A percentile compares a stretch with the other conserved stretches of the same genome.
phyloP scores from a whole-genome alignment of 768 basidiomycete genomes.

The Leccinum rimulosum region DNA sequence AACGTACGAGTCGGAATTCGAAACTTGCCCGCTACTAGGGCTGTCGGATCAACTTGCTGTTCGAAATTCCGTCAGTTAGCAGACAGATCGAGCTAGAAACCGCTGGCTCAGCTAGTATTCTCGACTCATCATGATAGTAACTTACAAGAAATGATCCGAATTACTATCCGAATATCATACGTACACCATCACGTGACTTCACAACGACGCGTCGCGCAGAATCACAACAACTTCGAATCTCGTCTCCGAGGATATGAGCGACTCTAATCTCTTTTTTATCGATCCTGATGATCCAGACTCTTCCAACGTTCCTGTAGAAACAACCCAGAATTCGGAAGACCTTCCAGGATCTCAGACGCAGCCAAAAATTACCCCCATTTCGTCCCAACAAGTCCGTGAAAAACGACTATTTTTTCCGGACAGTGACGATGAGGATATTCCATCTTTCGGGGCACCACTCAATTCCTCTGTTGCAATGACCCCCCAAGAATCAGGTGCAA shows the following conservation, averaged over 20 bases:
- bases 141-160: no score
- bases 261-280: slow-evolving; percentile 51
- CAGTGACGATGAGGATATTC: slow-evolving; percentile 43
- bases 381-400: slow-evolving; percentile 19
- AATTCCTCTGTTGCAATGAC: slow-evolving; percentile 1
- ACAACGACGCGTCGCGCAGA: background rate
- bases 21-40: no score
- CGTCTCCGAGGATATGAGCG: slow-evolving; percentile 13
- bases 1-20: no score
- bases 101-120: no score
- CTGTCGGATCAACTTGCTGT: no score
- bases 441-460: slow-evolving; percentile 9
- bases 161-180: no score
- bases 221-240: background rate
- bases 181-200: background rate
- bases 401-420: slow-evolving; percentile 41
- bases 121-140: no score
- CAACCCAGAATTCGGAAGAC: slow-evolving; percentile 8
- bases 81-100: no score
- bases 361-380: slow-evolving; percentile 1
- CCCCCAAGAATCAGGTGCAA: slow-evolving; percentile 37
- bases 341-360: background rate
- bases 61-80: no score
- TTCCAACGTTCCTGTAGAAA: background rate
- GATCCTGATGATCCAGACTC: slow-evolving; percentile 52